Base-by-base conservation (phyloP, 2,329 filamentous ascomycete species). In the Fusarium drepaniforme region DNA sequence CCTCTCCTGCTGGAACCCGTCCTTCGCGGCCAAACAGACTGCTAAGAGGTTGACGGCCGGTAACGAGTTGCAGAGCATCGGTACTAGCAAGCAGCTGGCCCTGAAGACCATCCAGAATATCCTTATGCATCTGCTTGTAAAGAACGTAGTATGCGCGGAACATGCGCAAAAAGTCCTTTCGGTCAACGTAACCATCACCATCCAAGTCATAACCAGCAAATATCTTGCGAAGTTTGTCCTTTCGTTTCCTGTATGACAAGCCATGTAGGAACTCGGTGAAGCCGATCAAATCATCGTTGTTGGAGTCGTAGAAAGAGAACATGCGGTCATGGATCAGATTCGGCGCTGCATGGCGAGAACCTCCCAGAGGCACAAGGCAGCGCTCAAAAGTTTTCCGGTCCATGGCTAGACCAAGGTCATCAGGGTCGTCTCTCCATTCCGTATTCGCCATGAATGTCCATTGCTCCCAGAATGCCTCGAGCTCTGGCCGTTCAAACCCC, bases 381-480 rank as follows among this genome's bases (percentile, higher is more conserved):
- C 94, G 92, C 81, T 98, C 95, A 83, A 99, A 99, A 0, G 95
- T 97, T 82, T 93, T 93, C 71, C 95, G 92, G 81, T 98, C 96
- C 86, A 98, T 97, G 38, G 95, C 97, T 77, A 96, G 88, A 66
- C 90, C 88, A 49, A 98, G 88, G 25, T 92, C 89, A 77, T 94
- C 92, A 0, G 95, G 94, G 80, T 98, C 96, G 21, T 93, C 90
- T 38, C 91, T 86, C 93, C 93, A 98, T 80, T 96, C 92, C 8
- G 92, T 93, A 75, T 94, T 96, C 49, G 96, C 96, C 83, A 98
- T 92, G 81, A 96, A 98, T 7, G 94, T 96, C 89, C 97, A 99
- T 80, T 98, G 96, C 80, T 98, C 96, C 93, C 96, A 98, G 49
- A 97, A 90, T 8, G 96, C 96, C 83, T 98, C 96, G 8, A 99